A percentile compares a stretch with the other conserved stretches of the same genome.
phyloP scores from a whole-genome alignment of 345 rosid genomes.

The Brassica incana region DNA sequence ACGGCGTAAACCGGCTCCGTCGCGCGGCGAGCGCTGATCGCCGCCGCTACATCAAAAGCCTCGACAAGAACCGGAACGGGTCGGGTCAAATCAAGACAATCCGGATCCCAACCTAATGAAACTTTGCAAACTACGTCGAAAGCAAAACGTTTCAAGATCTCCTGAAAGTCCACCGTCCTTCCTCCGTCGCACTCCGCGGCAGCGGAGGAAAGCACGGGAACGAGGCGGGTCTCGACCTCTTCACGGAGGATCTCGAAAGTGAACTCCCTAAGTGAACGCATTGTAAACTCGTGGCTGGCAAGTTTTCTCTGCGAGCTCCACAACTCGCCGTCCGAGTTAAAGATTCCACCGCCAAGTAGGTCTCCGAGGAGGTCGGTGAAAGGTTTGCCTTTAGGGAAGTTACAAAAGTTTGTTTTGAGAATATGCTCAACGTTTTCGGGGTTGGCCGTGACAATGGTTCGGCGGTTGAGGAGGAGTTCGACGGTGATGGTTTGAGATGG shows the following conservation, averaged over 20 bases:
- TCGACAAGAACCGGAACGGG: constrained; percentile 45
- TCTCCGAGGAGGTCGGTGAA: constrained; percentile 78
- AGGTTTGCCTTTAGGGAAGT: constrained; percentile 83
- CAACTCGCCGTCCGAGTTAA: constrained; percentile 71
- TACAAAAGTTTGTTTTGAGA: constrained; percentile 60
- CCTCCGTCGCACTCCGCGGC: constrained; percentile 2
- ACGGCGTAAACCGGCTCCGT: constrained; percentile 50
- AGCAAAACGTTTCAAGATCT: constrained; percentile 55
- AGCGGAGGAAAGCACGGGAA: constrained; percentile 53
- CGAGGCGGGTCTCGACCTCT: constrained; percentile 54
- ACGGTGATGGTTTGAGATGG: constrained; percentile 57
- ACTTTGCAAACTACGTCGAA: constrained; percentile 56
- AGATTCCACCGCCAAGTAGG: constrained; percentile 77
- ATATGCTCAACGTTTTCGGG: constrained; percentile 68
- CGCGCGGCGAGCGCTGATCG: constrained; percentile 59
- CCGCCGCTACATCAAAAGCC: constrained; percentile 61
- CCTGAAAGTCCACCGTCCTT: constrained; percentile 55
- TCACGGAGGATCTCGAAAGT: constrained; percentile 47
- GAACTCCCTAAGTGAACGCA: constrained; percentile 59
- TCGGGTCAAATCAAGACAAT: constrained; percentile 49
- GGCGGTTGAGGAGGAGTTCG: constrained; percentile 54
- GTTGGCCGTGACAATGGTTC: constrained; percentile 68
- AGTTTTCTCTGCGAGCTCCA: constrained; percentile 71
- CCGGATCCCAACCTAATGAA: constrained; percentile 56
- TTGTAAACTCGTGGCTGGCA: constrained; percentile 76